Evolutionary conservation across 495 filamentous ascomycete genomes (phyloP), one percentile per base, ranked within the genome.

Genomic region (Aspergillus wentii): DNA sequence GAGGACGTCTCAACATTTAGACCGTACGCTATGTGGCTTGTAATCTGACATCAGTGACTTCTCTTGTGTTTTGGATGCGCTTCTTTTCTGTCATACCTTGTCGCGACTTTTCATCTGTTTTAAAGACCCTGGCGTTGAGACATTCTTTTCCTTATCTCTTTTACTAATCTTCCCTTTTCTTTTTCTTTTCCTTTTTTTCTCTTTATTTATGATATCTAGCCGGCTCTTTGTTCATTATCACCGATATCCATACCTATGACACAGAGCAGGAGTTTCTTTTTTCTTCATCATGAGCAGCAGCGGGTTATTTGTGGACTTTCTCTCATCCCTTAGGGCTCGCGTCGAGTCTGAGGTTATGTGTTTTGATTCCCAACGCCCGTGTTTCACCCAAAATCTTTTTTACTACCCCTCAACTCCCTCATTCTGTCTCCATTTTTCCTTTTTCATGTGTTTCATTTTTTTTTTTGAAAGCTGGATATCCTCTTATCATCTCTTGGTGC

Each of bases 91-190:
- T n/a, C n/a, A 37, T 42, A 38, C 44, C 29, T 41, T 49, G 22
- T n/a, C 14, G n/a, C n/a, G n/a, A n/a, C 21, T 35, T 39, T 27
- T 39, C 20, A 26, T 35, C 28, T 30, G 35, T 51, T 43, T 49
- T 38, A 59, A 54, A 58, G 55, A 67, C 55, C 51, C 59, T 55
- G 66, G 66, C 66, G 66, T 70, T 68, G 52, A 64, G 54, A 59
- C 56, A 57, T 60, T 56, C 44, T 51, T 39, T 49, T 57, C 41
- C 56, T 49, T 46, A 56, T 38, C 56, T 44, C 43, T 43, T 37
- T 31, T 41, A 11, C 45, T 34, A 45, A 40, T 56, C 44, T 45
- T 47, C 38, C 35, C 39, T 39, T 39, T 30, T 48, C 31, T 39
- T 43, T 47, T 33, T 40, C 17, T 37, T 37, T 44, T 35, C 36